phyloP scores from a whole-genome alignment of 371 early-diverging fungal genomes.

The Mortierella sp. region DNA sequence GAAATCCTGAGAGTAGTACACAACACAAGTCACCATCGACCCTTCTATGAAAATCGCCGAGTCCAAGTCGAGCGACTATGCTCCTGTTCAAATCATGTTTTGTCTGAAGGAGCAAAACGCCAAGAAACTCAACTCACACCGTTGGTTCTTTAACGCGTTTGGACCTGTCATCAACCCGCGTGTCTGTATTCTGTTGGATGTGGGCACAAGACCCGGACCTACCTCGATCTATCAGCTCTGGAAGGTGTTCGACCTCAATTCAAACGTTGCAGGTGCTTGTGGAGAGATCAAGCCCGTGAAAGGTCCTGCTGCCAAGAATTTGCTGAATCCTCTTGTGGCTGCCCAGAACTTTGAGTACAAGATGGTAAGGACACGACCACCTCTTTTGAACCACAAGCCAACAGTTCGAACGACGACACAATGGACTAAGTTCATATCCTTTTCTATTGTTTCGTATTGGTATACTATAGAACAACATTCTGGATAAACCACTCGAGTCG shows the following conservation, averaged over 20 bases:
- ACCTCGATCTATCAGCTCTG: constrained; percentile 74
- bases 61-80: constrained; percentile 62
- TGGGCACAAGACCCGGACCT: constrained; percentile 73
- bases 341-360: constrained; percentile 90
- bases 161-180: constrained; percentile 74
- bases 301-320: constrained; percentile 64
- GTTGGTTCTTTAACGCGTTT: constrained; percentile 90
- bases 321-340: constrained; percentile 80
- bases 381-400: background rate
- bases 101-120: constrained; percentile 89
- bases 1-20: no score
- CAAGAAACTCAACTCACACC: constrained; percentile 90
- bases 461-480: constrained; percentile 69
- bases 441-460: background rate
- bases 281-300: constrained; percentile 74
- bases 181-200: constrained; percentile 82
- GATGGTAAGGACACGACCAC: constrained; percentile 55
- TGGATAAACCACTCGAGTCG: constrained; percentile 85
- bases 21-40: constrained; percentile 74
- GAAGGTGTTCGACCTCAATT: constrained; percentile 73
- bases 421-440: no score
- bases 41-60: constrained; percentile 58
- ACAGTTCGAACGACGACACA: no score
- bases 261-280: constrained; percentile 82
- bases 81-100: constrained; percentile 84